Base-by-base conservation (phyloP, 768 basidiomycete species). In the Suillus spraguei region DNA sequence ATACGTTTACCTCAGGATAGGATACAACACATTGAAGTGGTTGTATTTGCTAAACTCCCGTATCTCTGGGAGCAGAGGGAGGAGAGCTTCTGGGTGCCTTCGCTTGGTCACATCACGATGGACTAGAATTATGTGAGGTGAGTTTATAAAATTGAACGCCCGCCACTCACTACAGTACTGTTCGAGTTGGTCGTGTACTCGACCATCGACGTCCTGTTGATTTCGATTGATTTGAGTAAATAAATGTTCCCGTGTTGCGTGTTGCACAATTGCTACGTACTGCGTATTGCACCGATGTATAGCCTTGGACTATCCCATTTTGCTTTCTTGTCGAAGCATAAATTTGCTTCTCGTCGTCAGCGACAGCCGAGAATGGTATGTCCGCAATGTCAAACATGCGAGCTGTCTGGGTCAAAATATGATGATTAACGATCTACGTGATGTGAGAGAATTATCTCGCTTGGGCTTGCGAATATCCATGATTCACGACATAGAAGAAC, bases 141-240 rank as follows among this genome's bases (percentile, higher is more conserved):
- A 33, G 14, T 20, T 38, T 16, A 39, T 56, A 10, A 28, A 56
- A 38, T 9, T 55, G 4, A 38, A 55, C 1, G 36, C 14, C 10
- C 16, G 5, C 24, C 2, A 66, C 82, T 63, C 63, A 89, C 88
- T 79, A 65, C 84, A 85, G 68, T 90, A 89, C 58, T 83, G 78
- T 66, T 88, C 87, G 20, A 88, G 67, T 64, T 88, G 86, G 67
- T 90, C 88, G 16, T 73, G 80, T 24, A 90, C 83, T 9, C 87
- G 88, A 11, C 80, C 81, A 53, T 85, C 85, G 53, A 87, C 82
- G 56, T 85, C 83, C 88, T 90, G 60, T 28, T 47, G 22, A n/a
- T 14, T 33, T 32, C 52, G 6, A 44, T 42, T 13, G 49, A 49
- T 17, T 24, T 17, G 20, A 16, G 39, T 42, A 16, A 14, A 59